Evolutionary conservation across 2,329 filamentous ascomycete species (phyloP).

Genomic region (Elsinoe necatrix): DNA sequence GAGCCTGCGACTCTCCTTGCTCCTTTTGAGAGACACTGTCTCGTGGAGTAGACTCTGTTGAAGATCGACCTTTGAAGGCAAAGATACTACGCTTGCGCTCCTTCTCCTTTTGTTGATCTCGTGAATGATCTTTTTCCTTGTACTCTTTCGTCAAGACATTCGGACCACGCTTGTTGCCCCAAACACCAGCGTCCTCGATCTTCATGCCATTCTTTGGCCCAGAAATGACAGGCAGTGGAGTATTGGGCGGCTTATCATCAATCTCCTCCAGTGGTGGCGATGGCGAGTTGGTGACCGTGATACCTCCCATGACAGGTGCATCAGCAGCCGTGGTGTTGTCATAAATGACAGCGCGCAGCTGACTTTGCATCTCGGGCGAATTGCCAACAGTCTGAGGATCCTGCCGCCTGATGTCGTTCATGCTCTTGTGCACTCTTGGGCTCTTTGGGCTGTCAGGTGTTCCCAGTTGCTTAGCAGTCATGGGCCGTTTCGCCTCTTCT

Average conservation of each 20-base stretch:
- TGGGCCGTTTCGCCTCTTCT: conserved; percentile 46
- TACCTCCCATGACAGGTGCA: conserved; percentile 44
- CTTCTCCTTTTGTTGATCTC: conserved; percentile 46
- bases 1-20: neutral
- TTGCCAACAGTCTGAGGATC: conserved; percentile 19
- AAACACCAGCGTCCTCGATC: conserved; percentile 73
- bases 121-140: neutral
- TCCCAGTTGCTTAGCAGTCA: conserved; percentile 12
- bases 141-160: conserved; percentile 10
- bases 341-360: conserved; percentile 41
- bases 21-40: conserved; percentile 22
- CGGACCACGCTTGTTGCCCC: conserved; percentile 61
- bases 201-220: conserved; percentile 74
- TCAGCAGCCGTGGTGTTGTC: conserved; percentile 50
- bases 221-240: conserved; percentile 52
- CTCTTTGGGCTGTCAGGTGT: conserved; percentile 19
- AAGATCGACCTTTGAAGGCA: conserved; percentile 59
- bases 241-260: conserved; percentile 10
- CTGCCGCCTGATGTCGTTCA: conserved; percentile 26
- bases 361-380: conserved; percentile 20
- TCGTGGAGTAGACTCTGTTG: conserved; percentile 46
- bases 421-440: conserved; percentile 32
- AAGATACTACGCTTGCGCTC: conserved; percentile 70
- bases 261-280: conserved; percentile 25
- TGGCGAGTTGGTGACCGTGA: conserved; percentile 23